phyloP scores from a whole-genome alignment of 352 stramenopile genomes.

The Phytopythium helicoides region DNA sequence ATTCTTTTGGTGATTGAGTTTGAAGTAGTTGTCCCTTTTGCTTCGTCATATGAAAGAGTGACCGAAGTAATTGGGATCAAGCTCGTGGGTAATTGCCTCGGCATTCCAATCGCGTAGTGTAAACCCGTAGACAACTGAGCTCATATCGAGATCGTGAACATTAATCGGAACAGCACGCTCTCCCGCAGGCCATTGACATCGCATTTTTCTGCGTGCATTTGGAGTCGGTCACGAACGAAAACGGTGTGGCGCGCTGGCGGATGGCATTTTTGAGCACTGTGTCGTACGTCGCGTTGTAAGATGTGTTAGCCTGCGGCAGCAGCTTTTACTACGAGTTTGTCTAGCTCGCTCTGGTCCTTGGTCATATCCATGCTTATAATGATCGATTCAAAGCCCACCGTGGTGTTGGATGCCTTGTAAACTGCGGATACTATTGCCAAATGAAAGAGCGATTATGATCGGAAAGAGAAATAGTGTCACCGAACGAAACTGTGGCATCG shows the following conservation, averaged over 20 bases:
- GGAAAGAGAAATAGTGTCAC: constrained; percentile 36
- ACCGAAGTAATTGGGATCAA: constrained; percentile 10
- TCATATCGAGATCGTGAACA: constrained; percentile 37
- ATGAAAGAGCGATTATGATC: constrained; percentile 32
- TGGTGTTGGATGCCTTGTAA: constrained; percentile 49
- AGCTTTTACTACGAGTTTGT: constrained; percentile 15
- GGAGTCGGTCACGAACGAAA: constrained; percentile 29
- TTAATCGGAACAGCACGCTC: constrained; percentile 28
- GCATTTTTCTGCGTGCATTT: constrained; percentile 27
- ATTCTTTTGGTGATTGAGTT: not conserved
- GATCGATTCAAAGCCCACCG: constrained; percentile 40
- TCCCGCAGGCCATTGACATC: constrained; percentile 11
- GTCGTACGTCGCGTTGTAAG: constrained; percentile 19
- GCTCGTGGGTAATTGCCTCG: constrained; percentile 16
- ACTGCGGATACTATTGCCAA: constrained; percentile 47
- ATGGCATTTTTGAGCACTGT: constrained; percentile 48
- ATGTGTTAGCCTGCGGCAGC: constrained; percentile 3
- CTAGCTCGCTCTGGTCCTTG: constrained; percentile 30
- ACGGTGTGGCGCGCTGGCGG: constrained; percentile 18
- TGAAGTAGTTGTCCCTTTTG: not conserved
- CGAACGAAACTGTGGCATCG: constrained; percentile 7
- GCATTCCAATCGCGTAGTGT: constrained; percentile 45
- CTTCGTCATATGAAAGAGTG: constrained; percentile 8
- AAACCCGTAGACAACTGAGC: constrained; percentile 46
- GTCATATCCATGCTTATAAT: constrained; percentile 42